Evolutionary conservation across 2,329 filamentous ascomycete species (phyloP), one percentile per base, ranked within the genome.

Genomic region (Pyrenochaeta sp.): DNA sequence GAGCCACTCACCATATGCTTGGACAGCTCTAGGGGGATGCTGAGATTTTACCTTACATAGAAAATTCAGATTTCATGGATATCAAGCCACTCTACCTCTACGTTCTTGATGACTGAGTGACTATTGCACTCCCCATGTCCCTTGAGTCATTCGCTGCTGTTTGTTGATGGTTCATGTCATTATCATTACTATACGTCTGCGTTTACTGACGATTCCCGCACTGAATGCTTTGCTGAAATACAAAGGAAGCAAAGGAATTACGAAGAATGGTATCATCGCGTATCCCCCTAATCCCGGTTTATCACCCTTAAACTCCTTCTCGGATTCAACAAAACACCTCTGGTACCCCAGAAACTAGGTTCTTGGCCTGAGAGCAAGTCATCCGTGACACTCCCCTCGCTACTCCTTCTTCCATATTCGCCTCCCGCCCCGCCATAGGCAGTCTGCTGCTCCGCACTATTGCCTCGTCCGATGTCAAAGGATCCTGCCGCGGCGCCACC

Each of bases 281-380:
- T 13, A 9, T 36, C 12, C 5, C 12, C 25, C 19, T 69, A 84
- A 68, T 84, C 82, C 66, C 80, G 68, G 73, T 91, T 91, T 24
- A 91, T 88, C 36, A 91, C 88, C 69, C 88, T 81, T 78, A 91
- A 77, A 67, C 88, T 91, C 69, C 89, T 80, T 68, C 88, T 81
- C 24, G 89, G 89, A 59, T 88, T 89, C 76, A 91, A 75, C 68
- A 91, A 77, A 28, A 91, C 88, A 49, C 84, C 78, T 52, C 62
- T 74, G n/a, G 77, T 72, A 1, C 81, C 90, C 74, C 90, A 87
- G 77, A 91, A 92, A 56, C 84, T 90, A 58, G 90, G 90, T 73
- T 91, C 88, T 59, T 88, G 83, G 0, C 85, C 86, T 3, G 80
- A 82, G 15, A 90, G 69, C 61, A 91, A 68, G 67, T 89, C 86